A percentile compares a stretch with the other conserved stretches of the same genome.
phyloP scores from a whole-genome alignment of 345 rosid species.

The Bruguiera parviflora region DNA sequence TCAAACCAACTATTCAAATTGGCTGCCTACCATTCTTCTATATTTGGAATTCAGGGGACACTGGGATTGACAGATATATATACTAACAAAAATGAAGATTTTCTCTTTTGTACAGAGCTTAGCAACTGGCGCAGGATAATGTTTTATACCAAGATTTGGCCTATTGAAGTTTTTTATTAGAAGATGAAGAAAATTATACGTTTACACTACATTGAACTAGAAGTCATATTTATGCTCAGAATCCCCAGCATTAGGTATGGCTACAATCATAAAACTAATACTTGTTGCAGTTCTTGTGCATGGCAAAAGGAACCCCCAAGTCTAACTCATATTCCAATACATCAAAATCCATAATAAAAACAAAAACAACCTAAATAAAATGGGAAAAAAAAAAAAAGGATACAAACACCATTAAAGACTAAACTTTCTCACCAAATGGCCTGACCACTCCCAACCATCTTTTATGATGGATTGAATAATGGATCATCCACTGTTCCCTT shows the following conservation, averaged over 20 bases:
- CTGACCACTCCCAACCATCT: slow-evolving; percentile 4
- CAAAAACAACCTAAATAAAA: background rate
- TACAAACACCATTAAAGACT: background rate
- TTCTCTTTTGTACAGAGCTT: too few relatives aligned
- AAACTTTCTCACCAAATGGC: slow-evolving; percentile 8
- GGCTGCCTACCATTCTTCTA: too few relatives aligned
- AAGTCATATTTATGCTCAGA: background rate
- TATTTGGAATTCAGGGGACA: too few relatives aligned
- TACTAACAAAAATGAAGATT: too few relatives aligned
- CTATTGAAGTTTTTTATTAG: too few relatives aligned
- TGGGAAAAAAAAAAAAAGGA: background rate
- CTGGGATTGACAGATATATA: too few relatives aligned
- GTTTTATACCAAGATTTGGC: too few relatives aligned
- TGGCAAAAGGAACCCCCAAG: slow-evolving; percentile 7
- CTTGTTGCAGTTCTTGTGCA: background rate
- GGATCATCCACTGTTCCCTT: slow-evolving; percentile 4
- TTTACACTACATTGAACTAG: background rate
- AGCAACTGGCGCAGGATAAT: too few relatives aligned
- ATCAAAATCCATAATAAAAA: background rate
- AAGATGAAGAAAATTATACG: too few relatives aligned
- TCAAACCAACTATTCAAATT: too few relatives aligned
- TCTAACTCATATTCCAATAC: background rate
- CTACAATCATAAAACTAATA: background rate
- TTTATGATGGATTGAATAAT: slow-evolving; percentile 1
- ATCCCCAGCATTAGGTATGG: background rate